These are phyloP conservation scores for Arthrinium phaeospermum DNA, from an alignment of 2,329 filamentous ascomycete genomes.

Conservation along the genomic window DNA sequence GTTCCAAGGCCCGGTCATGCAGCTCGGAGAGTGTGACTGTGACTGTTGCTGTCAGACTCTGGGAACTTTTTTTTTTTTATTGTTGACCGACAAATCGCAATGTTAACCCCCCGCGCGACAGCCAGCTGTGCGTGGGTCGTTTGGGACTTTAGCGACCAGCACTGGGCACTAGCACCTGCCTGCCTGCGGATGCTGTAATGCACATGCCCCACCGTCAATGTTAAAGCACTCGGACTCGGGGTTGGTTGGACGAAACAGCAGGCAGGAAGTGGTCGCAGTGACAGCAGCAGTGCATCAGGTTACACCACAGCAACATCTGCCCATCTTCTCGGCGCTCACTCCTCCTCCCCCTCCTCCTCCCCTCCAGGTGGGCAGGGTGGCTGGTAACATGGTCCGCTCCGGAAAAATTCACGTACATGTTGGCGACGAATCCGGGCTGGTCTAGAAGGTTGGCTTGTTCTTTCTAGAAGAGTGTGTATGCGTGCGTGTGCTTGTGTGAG, in stretches of 20 bases:
- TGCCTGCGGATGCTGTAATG: neutral
- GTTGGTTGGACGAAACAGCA: neutral
- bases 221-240: neutral
- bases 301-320: constrained; percentile 2
- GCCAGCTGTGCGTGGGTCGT: constrained; percentile 6
- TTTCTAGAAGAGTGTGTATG: neutral
- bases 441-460: neutral
- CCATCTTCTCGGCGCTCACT: neutral
- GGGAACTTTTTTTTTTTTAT: neutral
- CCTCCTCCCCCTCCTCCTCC: no score
- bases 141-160: neutral
- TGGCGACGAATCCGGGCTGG: neutral
- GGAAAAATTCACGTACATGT: neutral
- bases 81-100: constrained; percentile 11
- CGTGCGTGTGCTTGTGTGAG: neutral
- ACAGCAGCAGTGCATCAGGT: neutral
- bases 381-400: neutral
- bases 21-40: neutral
- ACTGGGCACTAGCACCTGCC: constrained; percentile 3
- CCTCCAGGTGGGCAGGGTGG: neutral
- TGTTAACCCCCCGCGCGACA: constrained; percentile 6
- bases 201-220: neutral
- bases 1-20: neutral
- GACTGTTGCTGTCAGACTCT: neutral
- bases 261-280: neutral